Evolutionary conservation across 441 rosid species (phyloP).

Genomic region (Eruca vesicaria): DNA sequence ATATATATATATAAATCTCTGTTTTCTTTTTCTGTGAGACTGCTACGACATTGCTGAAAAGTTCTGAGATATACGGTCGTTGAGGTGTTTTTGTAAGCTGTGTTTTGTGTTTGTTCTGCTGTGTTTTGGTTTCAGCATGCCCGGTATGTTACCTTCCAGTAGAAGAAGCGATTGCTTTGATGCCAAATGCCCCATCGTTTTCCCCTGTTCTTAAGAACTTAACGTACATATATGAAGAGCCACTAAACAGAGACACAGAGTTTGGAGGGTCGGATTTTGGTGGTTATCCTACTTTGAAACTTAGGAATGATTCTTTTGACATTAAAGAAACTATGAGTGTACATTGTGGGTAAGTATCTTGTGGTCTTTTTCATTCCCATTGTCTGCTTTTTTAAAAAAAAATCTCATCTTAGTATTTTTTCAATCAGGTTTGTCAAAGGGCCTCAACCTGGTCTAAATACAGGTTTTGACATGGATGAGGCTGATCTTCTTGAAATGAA

Average conservation of each 20-base stretch:
- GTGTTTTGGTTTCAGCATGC: constrained; percentile 63
- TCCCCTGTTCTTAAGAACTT: constrained; percentile 67
- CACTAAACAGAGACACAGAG: constrained; percentile 46
- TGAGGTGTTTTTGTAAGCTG: constrained; percentile 3
- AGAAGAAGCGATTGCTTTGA: constrained; percentile 74
- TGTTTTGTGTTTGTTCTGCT: constrained; percentile 38
- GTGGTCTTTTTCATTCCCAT: neutral
- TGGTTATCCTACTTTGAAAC: constrained; percentile 77
- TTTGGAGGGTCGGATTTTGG: constrained; percentile 93
- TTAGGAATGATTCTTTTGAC: constrained; percentile 67
- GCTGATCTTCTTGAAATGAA: constrained; percentile 76
- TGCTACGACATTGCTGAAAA: neutral
- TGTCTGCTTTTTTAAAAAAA: neutral
- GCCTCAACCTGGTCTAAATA: constrained; percentile 61
- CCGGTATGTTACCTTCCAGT: constrained; percentile 88
- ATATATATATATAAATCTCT: constrained; percentile 4
- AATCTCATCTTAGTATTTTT: constrained; percentile 11
- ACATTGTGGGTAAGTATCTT: constrained; percentile 74
- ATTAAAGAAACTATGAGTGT: constrained; percentile 69
- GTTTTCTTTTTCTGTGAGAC: neutral
- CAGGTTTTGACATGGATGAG: constrained; percentile 76
- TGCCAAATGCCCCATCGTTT: constrained; percentile 70
- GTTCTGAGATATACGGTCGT: neutral
- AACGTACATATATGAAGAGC: constrained; percentile 64
- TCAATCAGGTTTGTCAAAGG: constrained; percentile 74